Conservation (phyloP, 169 alveolate species). For the Besnoitia besnoiti region DNA sequence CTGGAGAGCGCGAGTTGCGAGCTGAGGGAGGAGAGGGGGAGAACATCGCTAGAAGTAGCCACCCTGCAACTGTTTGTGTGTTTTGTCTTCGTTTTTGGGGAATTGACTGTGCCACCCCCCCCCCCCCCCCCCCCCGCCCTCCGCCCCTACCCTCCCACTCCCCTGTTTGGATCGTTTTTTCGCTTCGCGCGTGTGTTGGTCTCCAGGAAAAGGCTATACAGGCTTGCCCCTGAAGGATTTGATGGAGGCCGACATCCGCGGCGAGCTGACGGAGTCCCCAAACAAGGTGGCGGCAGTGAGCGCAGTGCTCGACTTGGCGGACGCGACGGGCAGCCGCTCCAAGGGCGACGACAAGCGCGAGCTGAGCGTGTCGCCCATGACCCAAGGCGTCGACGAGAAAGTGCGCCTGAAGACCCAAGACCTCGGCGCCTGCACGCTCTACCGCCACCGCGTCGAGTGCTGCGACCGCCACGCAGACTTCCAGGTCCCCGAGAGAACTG, state of each 20-base stretch:
- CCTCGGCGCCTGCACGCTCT: background rate
- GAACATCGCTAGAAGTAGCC: too few relatives aligned
- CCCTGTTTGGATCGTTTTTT: background rate
- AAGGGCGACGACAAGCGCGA: background rate
- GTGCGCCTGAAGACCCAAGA: background rate
- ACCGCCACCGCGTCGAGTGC: slow-evolving; percentile 10
- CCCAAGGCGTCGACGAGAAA: background rate
- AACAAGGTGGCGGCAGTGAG: slow-evolving; percentile 29
- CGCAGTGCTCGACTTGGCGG: background rate
- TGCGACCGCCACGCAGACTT: too few relatives aligned
- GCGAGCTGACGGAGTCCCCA: slow-evolving; percentile 60
- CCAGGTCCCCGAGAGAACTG: too few relatives aligned
- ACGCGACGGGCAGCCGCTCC: background rate
- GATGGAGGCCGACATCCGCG: slow-evolving; percentile 66
- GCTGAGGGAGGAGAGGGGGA: too few relatives aligned
- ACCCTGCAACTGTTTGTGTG: too few relatives aligned
- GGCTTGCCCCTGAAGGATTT: slow-evolving; percentile 40
- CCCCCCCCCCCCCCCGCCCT: too few relatives aligned
- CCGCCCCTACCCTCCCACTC: too few relatives aligned
- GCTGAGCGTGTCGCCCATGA: background rate
- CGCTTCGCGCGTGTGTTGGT: background rate
- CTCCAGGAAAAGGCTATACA: slow-evolving; percentile 61
- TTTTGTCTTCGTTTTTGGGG: too few relatives aligned
- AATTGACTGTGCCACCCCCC: too few relatives aligned
- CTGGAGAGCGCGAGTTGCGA: too few relatives aligned